Percentiles rank a stretch among this genome's conserved stretches.
These are phyloP conservation scores for Syzygium oleosum DNA, from an alignment of 345 rosid genomes.

Conservation along the genomic window DNA sequence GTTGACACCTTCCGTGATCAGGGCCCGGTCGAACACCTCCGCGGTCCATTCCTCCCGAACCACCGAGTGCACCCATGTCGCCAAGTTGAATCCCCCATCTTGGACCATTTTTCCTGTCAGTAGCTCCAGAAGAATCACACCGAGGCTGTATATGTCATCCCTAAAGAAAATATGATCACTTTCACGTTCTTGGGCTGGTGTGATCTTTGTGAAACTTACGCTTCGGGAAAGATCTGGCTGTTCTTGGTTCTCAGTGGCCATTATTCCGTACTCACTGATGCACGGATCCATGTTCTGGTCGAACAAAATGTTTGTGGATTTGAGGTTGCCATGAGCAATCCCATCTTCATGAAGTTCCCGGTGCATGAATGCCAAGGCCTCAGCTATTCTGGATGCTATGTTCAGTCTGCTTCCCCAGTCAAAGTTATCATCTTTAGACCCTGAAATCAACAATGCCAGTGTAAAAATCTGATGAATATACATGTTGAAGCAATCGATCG, in stretches of 20 bases:
- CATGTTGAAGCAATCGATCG: not conserved
- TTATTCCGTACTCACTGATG: conserved; percentile 6
- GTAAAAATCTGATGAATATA: not conserved
- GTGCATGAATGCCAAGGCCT: conserved; percentile 9
- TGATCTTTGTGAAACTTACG: not conserved
- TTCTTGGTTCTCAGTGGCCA: not conserved
- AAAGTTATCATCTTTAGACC: not conserved
- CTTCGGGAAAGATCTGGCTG: not conserved
- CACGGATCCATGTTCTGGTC: conserved; percentile 5
- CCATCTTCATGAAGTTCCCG: conserved; percentile 4
- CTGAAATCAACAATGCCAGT: not conserved
- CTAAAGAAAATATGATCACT: not conserved
- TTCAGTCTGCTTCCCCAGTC: conserved; percentile 12
- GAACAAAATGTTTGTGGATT: conserved; percentile 11
- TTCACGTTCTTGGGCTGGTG: not conserved
- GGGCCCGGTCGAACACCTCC: conserved; percentile 6
- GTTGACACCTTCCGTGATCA: not conserved
- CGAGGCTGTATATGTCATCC: not conserved
- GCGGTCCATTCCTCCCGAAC: conserved; percentile 11
- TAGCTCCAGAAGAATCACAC: conserved; percentile 10
- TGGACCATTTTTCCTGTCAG: conserved; percentile 2
- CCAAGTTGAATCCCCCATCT: not conserved
- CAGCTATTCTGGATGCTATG: conserved; percentile 4
- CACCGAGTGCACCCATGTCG: conserved; percentile 5
- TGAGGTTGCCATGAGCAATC: conserved; percentile 14